Percentiles rank a stretch among this genome's conserved stretches.
Evolutionary conservation across 306 rosid genomes (phyloP).

Genomic region (Rosa lucieae): DNA sequence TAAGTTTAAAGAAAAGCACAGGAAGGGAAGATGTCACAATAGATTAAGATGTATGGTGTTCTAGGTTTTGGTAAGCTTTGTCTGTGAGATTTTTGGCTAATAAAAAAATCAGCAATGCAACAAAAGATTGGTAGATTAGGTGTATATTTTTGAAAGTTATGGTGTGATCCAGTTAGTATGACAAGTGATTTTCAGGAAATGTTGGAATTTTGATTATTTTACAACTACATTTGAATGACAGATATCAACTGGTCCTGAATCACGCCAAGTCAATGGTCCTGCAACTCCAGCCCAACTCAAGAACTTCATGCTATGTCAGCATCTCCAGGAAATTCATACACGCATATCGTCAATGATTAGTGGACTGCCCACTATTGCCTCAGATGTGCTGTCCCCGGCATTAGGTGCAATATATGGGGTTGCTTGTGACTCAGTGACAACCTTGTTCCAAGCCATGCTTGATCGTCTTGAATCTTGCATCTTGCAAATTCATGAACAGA

Average conservation of each 20-base stretch:
- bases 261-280: constrained; percentile 89
- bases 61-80: neutral
- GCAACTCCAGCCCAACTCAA: constrained; percentile 93
- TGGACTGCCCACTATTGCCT: constrained; percentile 82
- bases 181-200: constrained; percentile 2
- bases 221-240: constrained; percentile 38
- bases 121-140: neutral
- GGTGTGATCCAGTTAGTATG: constrained; percentile 9
- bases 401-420: constrained; percentile 86
- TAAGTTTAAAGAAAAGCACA: neutral
- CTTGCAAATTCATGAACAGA: constrained; percentile 91
- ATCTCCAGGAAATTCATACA: constrained; percentile 85
- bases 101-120: neutral
- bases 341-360: constrained; percentile 64
- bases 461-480: constrained; percentile 93
- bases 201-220: constrained; percentile 18
- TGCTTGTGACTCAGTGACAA: constrained; percentile 89
- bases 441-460: constrained; percentile 95
- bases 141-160: constrained; percentile 14
- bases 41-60: neutral
- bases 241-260: constrained; percentile 98
- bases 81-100: neutral
- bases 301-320: constrained; percentile 84
- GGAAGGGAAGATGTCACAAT: neutral
- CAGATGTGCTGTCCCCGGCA: constrained; percentile 89